Evolutionary conservation across 2,329 filamentous ascomycete species (phyloP), one percentile per base, ranked within the genome.

Genomic region (Ascochyta pisi): DNA sequence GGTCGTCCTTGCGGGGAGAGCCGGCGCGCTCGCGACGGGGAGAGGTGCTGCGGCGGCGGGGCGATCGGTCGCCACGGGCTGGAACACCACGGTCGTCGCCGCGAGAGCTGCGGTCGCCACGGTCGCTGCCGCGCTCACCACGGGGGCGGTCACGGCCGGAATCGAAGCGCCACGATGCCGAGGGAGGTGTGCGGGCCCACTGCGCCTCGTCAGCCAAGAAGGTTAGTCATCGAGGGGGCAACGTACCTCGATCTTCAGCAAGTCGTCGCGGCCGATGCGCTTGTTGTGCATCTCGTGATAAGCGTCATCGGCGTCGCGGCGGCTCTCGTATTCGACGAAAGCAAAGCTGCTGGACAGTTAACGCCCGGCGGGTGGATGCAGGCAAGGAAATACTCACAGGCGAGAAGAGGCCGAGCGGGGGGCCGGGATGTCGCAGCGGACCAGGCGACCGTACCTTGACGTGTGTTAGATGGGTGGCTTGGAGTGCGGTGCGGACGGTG

Each of bases 251-350:
- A 99, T 98, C 83, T 99, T 99, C 81, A 99, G 77, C 57, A 96
- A 82, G 72, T 99, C 95, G 74, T 99, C 95, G 61, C 94, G 89
- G 43, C 92, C 93, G 68, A 99, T 92, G 66, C 94, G 92, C 86
- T 97, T 97, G 83, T 98, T 98, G 76, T 99, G 95, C 95, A 99
- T 99, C 82, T 99, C 95, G 78, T 99, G 92, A 77, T 99, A 99
- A 43, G 95, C 95, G 81, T 99, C 95, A 78, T 99, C 95, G 63
- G 95, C 93, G 83, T 99, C 95, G 69, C 95, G 93, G 70, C 94
- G 91, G 78, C 93, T 96, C 82, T 99, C 95, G 78, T 99, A 99
- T 81, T 99, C 95, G 64, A 99, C 95, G 77, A 99, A 99, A 34
- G 95, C 95, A 77, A 99, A 99, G 67, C 95, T 88, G 62, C 94